Evolutionary conservation across 176 grass and related monocot species (phyloP), one percentile per base, ranked within the genome.

Genomic region (Phoenix roebelenii): DNA sequence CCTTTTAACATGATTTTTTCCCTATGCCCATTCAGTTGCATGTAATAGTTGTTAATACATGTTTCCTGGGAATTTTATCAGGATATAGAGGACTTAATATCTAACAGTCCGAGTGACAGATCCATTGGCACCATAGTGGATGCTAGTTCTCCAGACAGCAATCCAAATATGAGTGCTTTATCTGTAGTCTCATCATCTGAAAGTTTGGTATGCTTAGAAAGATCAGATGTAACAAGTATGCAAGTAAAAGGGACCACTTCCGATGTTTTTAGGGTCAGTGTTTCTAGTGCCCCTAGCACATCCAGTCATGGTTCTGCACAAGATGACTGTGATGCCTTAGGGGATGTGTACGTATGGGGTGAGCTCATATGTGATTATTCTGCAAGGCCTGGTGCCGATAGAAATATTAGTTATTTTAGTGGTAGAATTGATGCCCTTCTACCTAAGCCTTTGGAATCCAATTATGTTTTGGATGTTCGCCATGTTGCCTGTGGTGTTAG

Each of bases 241-340:
- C 75, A 83, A 61, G 62, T 68, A 23, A 92, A 98, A 76, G 80
- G 69, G 61, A 57, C 63, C 35, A 81, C 87, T 60, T 87, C 81
- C 54, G 93, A 98, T 29, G 79, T 80, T 79, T 83, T 92, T 48
- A 85, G 93, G 76, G 84, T 98, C 50, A 98, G 93, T 76, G 82
- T 83, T 10, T 98, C 93, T 65, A 98, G 93, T 60, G 84, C 87
- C 17, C 93, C 87, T 20, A 98, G 93, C 63, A 92, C 93, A 60
- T 98, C 93, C 3, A 98, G 93, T 57, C 93, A 98, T 72, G 87
- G 92, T 58, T 96, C 92, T 59, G 82, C 80, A 22, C 92, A 96
- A 49, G 93, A 98, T 69, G 93, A 98, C 55, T 98, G 63, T 58
- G 93, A 98, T 78, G 82, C 84, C 49, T 80, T 83, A 24, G 87